Evolutionary conservation across 1,284 basidiomycete species (phyloP), one percentile per base, ranked within the genome.

Genomic region (Boletellus deceptivus): DNA sequence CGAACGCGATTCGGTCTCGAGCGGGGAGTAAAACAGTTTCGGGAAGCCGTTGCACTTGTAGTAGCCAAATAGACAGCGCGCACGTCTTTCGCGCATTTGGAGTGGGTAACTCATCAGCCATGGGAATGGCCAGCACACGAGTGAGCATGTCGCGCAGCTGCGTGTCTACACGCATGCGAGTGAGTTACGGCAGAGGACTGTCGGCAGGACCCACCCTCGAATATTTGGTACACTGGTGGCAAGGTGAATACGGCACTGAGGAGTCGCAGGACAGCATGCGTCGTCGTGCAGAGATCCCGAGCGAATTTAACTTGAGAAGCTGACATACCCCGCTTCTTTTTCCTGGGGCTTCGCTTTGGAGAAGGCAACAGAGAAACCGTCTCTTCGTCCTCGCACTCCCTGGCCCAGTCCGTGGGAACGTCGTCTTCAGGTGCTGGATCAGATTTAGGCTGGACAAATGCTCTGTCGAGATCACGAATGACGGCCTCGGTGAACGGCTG

Each of bases 31-130:
- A 71, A 14, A 90, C 76, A 1, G 73, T 68, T 22, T 71, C 68
- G 17, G 89, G 83, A 9, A 91, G 75, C 7, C 84, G 79, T 57
- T 88, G 85, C 2, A 71, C 72, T 60, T 89, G 86, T 14, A 91
- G 60, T 3, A 89, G 70, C 78, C 82, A 85, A 20, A 91, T 86
- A 1, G 84, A 77, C 24, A 91, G 68, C 3, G 86, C 86, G 53
- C 79, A 89, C 2, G 88, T 91, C 65, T 91, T 91, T n/a, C 89
- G 80, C 9, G 86, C 78, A 62, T 90, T 91, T 2, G 84, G 84
- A 4, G 88, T 90, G 1, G 88, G 89, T 1, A 91, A 68, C 29
- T 77, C 71, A 6, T 77, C 71, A 0, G 83, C 78, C 25, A 89
- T 71, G 1, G 87, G 86, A 48, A 91, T 88, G 4, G 83, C 79